Evolutionary conservation across 192 early-diverging fungal genomes (phyloP).

Genomic region (Funneliformis mosseae): DNA sequence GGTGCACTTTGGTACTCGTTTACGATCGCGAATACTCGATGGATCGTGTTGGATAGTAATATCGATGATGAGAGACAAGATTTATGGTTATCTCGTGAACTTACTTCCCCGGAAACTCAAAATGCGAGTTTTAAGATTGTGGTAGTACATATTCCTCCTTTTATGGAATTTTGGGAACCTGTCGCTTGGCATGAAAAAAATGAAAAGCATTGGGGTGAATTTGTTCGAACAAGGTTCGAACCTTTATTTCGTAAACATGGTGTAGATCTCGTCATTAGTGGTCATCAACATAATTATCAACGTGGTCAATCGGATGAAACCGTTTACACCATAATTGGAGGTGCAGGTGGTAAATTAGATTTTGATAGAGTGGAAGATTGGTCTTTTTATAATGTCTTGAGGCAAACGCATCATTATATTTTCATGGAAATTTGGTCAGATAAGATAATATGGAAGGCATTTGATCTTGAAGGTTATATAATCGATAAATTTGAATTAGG

Average conservation of each 20-base stretch:
- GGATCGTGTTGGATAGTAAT: conserved; percentile 72
- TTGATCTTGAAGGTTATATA: conserved; percentile 36
- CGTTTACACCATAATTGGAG: conserved; percentile 72
- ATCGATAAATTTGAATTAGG: conserved; percentile 27
- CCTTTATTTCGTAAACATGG: conserved; percentile 62
- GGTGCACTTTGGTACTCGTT: conserved; percentile 59
- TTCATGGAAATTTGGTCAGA: conserved; percentile 46
- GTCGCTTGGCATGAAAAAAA: conserved; percentile 65
- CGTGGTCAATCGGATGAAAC: conserved; percentile 56
- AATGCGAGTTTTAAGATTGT: conserved; percentile 64
- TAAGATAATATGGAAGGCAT: conserved; percentile 45
- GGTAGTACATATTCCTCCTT: conserved; percentile 74
- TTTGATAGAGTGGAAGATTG: conserved; percentile 62
- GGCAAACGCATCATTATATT: conserved; percentile 46
- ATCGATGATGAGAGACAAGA: conserved; percentile 62
- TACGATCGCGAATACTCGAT: conserved; percentile 61
- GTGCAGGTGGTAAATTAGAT: conserved; percentile 70
- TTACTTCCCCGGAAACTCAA: conserved; percentile 55
- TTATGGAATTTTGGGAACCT: conserved; percentile 76
- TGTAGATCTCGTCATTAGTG: conserved; percentile 77
- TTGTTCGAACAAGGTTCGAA: conserved; percentile 66
- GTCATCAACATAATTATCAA: conserved; percentile 82
- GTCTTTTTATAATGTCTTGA: conserved; percentile 58
- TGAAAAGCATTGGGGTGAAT: conserved; percentile 72
- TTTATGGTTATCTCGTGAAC: conserved; percentile 60